Evolutionary conservation across 768 basidiomycete genomes (phyloP).

Genomic region (Crassisporium funariophilum): DNA sequence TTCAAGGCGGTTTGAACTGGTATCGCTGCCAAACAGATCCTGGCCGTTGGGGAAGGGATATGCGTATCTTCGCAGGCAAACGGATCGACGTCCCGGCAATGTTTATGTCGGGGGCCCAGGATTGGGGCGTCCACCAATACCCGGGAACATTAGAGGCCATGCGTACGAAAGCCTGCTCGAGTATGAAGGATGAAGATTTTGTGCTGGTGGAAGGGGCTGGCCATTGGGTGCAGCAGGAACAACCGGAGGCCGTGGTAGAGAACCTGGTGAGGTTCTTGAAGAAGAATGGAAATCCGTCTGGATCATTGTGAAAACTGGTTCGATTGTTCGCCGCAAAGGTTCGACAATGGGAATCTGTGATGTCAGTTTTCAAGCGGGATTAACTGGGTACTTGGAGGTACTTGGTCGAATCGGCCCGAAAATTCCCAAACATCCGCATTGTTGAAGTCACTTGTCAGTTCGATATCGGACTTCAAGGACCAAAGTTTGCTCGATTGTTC

Average conservation of each 20-base stretch:
- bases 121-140: conserved; percentile 63
- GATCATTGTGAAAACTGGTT: no score
- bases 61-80: conserved; percentile 47
- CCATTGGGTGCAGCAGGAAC: conserved; percentile 68
- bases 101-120: conserved; percentile 56
- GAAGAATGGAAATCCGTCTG: no score
- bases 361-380: no score
- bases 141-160: conserved; percentile 52
- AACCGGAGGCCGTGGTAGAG: conserved; percentile 42
- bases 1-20: conserved; percentile 64
- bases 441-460: no score
- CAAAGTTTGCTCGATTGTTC: neutral
- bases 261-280: conserved; percentile 41
- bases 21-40: conserved; percentile 48
- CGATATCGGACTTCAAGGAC: neutral
- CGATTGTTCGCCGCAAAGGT: no score
- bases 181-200: conserved; percentile 46
- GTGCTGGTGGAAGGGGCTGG: conserved; percentile 59
- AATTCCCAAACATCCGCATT: no score
- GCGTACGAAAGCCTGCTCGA: conserved; percentile 34
- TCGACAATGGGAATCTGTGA: no score
- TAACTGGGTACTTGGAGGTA: no score
- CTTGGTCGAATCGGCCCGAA: no score
- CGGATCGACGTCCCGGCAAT: conserved; percentile 54
- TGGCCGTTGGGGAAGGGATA: conserved; percentile 36